Evolutionary conservation across 257 asterid species (phyloP), one percentile per base, ranked within the genome.

Genomic region (Solanum arcanum): DNA sequence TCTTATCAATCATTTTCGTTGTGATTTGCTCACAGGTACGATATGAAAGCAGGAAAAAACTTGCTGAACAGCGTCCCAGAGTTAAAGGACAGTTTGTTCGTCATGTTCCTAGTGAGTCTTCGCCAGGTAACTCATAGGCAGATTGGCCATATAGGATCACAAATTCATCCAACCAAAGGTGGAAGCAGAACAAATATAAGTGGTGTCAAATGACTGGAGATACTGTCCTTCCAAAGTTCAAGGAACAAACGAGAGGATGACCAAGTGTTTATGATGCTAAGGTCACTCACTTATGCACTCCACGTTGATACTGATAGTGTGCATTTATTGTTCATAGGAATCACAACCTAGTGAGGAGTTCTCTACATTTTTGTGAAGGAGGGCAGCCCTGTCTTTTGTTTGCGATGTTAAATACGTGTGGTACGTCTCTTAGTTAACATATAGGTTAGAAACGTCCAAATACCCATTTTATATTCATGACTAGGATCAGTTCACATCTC

Each of bases 51-150:
- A 92, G 98, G 83, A 92, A 95, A 87, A 94, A 94, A 88, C 96
- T 96, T 84, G 98, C 98, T n/a, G 98, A 96, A 89, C 94, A 95
- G 86, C 92, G 98, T 5, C 98, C 98, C 10, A 92, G 98, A 62
- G 94, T 96, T 84, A 96, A 94, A 87, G 98, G 98, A 31, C 98
- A 96, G 85, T 96, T 96, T 88, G 96, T 96, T 89, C 96, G 98
- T 14, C 98, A 94, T 74, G 85, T 73, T 41, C 91, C 89, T 46
- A 86, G 90, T 70, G 95, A 94, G 41, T 68, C 88, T 75, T 91
- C 91, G 59, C 87, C 91, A 5, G 94, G 89, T 68, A 90, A 90
- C 90, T 86, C 91, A 76, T 87, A 84, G 75, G 89, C 88, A 74
- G 69, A 89, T 90, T 83, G 88, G 82, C 86, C 60, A 75, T 86